Conservation (phyloP, 75 land plant species). For the Sequoiadendron giganteum region DNA sequence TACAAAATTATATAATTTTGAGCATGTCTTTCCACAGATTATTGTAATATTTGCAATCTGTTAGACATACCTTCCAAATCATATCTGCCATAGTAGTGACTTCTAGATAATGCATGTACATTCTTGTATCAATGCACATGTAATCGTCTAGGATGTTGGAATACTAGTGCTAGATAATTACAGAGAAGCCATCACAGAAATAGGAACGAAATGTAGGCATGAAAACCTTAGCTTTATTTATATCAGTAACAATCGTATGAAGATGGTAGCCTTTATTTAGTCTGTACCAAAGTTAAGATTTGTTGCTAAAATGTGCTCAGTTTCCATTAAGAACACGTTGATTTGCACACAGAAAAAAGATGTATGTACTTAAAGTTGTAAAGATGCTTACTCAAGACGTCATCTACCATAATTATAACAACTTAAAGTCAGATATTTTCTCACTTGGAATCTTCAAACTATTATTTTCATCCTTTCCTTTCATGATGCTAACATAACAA, state of each 20-base stretch:
- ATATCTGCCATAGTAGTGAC: not conserved
- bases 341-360: not conserved
- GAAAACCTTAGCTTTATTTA: not conserved
- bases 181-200: not conserved
- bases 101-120: not conserved
- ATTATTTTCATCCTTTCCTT: not conserved
- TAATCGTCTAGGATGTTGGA: not conserved
- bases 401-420: not conserved
- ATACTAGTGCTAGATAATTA: not conserved
- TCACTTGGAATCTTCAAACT: not conserved
- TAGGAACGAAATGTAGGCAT: not conserved
- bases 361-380: not conserved
- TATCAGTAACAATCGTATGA: not conserved
- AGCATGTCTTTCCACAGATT: not conserved
- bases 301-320: not conserved
- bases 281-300: not conserved
- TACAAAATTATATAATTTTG: not conserved
- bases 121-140: not conserved
- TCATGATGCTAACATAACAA: not conserved
- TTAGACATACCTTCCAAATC: not conserved
- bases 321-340: not conserved
- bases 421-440: not conserved
- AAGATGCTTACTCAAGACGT: not conserved
- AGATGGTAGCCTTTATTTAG: not conserved
- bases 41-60: not conserved